Conservation (phyloP, 23 red algal genomes). For the Gracilaria vermiculophylla region DNA sequence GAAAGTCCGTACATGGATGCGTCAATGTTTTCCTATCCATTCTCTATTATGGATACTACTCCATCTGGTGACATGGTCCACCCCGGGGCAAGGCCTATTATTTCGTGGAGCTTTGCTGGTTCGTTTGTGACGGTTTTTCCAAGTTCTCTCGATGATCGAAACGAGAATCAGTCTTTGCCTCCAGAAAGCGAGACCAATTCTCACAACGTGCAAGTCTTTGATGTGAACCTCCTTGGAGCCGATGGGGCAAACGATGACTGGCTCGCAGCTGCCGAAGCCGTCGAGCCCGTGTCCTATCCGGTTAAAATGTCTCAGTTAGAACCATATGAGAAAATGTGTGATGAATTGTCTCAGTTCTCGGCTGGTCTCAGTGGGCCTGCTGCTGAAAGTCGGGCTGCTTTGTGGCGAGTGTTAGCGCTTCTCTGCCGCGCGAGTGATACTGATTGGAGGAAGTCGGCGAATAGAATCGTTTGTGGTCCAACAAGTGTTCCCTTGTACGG, state of each 20-base stretch:
- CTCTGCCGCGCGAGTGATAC: not conserved
- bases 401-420: conserved; percentile 45
- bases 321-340: conserved; percentile 52
- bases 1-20: not conserved
- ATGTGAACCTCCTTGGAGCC: not conserved
- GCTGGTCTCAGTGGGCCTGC: conserved; percentile 1
- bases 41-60: conserved; percentile 59
- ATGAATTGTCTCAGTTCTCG: conserved; percentile 14
- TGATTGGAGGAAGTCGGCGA: conserved; percentile 49
- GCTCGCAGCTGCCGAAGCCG: conserved; percentile 30
- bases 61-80: conserved; percentile 34
- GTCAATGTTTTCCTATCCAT: conserved; percentile 34
- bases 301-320: not conserved
- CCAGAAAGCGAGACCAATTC: not conserved
- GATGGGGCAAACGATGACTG: conserved; percentile 37
- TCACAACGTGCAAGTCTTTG: conserved; percentile 18
- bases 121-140: conserved; percentile 33
- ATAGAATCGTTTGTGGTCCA: conserved; percentile 24
- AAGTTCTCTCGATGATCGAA: not conserved
- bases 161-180: not conserved
- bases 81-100: conserved; percentile 9
- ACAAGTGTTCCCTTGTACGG: conserved; percentile 38
- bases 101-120: conserved; percentile 59
- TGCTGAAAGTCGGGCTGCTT: conserved; percentile 35
- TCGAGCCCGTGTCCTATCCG: conserved; percentile 15